These are phyloP conservation scores for Fusarium equiseti DNA, from an alignment of 2,329 filamentous ascomycete genomes.

Conservation along the genomic window DNA sequence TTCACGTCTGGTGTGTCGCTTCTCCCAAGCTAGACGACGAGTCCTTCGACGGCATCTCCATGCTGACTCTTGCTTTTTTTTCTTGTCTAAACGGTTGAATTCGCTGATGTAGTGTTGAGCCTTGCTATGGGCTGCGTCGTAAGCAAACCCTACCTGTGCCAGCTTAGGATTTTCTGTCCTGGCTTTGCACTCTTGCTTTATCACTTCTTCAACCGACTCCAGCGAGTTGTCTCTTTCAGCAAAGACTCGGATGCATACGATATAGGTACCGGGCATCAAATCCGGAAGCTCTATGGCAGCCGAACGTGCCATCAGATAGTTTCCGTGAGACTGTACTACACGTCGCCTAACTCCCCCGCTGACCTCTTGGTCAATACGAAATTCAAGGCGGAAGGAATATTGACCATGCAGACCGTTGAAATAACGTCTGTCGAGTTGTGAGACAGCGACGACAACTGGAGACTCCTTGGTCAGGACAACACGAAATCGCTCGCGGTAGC, in stretches of 20 bases:
- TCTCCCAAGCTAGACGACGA: background rate
- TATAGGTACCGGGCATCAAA: background rate
- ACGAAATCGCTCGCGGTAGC: background rate
- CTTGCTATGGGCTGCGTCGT: too few species aligned
- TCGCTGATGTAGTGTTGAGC: too few species aligned
- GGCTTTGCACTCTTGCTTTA: background rate
- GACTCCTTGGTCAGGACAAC: constrained; percentile 1
- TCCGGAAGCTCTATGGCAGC: background rate
- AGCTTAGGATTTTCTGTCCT: background rate
- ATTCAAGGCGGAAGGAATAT: background rate
- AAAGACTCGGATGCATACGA: background rate
- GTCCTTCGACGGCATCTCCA: background rate
- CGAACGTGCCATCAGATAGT: background rate
- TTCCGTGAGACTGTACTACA: background rate
- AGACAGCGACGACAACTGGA: background rate
- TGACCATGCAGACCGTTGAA: constrained; percentile 2
- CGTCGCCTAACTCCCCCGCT: background rate
- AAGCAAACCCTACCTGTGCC: too few species aligned
- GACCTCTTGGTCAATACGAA: background rate
- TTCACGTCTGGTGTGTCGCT: background rate
- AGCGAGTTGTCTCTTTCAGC: background rate
- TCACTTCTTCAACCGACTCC: background rate
- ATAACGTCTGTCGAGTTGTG: constrained; percentile 2
- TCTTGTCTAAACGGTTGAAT: background rate
- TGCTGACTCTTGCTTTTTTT: background rate